Percentiles rank a stretch among this genome's conserved stretches.
Evolutionary conservation across 169 alveolate genomes (phyloP).

Genomic region (Eimeria necatrix): DNA sequence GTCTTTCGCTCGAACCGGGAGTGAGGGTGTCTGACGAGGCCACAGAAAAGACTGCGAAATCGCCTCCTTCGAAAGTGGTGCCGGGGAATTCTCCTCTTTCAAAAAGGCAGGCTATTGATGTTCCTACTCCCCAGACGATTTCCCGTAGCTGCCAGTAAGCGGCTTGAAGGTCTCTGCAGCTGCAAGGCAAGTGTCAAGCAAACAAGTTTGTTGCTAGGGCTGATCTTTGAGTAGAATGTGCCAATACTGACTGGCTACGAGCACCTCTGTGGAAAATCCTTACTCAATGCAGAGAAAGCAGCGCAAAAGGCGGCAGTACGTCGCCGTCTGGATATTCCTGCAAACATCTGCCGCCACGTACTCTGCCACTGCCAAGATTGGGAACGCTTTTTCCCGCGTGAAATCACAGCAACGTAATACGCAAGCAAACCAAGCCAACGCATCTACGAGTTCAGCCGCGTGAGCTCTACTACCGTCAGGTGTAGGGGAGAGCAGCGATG

Average conservation of each 20-base stretch:
- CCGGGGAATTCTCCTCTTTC: conserved; percentile 67
- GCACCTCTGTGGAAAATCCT: neutral
- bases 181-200: neutral
- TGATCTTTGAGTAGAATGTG: neutral
- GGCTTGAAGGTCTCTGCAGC: conserved; percentile 62
- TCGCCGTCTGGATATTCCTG: neutral
- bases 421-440: conserved; percentile 63
- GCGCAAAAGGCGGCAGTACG: conserved; percentile 47
- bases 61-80: conserved; percentile 11
- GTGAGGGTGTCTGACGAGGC: neutral
- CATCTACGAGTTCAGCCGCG: conserved; percentile 45
- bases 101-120: neutral
- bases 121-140: conserved; percentile 22
- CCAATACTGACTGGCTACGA: neutral
- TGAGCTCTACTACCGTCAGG: conserved; percentile 20
- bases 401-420: conserved; percentile 35
- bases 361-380: conserved; percentile 21
- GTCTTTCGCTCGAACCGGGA: neutral
- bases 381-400: conserved; percentile 35
- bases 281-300: conserved; percentile 36
- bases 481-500: conserved; percentile 55
- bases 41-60: conserved; percentile 8
- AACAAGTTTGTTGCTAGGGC: neutral
- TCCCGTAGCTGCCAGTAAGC: conserved; percentile 62
- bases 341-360: conserved; percentile 56